Conservation (phyloP, 2,329 filamentous ascomycete genomes). For the Ophiostoma populinum region DNA sequence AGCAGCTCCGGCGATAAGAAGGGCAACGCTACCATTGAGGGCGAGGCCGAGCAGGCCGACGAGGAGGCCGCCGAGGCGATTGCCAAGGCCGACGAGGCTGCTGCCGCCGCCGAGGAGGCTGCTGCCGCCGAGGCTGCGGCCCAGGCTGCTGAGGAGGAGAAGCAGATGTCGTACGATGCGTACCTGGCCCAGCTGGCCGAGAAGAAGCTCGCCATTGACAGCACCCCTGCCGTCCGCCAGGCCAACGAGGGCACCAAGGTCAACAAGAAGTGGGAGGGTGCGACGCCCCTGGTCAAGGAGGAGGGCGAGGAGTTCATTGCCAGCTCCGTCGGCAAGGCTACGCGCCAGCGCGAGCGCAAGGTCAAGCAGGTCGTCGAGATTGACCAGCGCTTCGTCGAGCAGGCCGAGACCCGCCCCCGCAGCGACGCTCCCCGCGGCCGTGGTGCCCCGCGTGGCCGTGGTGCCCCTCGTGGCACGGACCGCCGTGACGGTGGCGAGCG, state of each 20-base stretch:
- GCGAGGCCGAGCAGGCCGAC: constrained; percentile 71
- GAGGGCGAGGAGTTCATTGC: constrained; percentile 64
- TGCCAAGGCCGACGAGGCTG: constrained; percentile 69
- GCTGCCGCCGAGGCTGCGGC: constrained; percentile 15
- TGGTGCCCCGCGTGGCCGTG: constrained; percentile 29
- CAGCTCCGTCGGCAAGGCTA: constrained; percentile 55
- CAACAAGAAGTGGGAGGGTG: constrained; percentile 85
- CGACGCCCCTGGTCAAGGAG: constrained; percentile 52
- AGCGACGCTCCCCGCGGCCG: constrained; percentile 24
- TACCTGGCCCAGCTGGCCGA: constrained; percentile 59
- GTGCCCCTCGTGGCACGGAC: constrained; percentile 27
- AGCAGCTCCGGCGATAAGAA: constrained; percentile 71
- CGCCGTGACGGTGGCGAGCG: constrained; percentile 27
- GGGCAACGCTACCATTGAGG: constrained; percentile 70
- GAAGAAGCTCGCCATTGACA: constrained; percentile 60
- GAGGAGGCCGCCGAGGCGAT: constrained; percentile 85
- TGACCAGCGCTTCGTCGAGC: constrained; percentile 67
- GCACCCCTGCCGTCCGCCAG: constrained; percentile 56
- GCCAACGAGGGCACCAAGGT: constrained; percentile 79
- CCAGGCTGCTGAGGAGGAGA: constrained; percentile 56
- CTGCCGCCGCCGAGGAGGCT: constrained; percentile 30
- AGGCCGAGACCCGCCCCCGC: constrained; percentile 44
- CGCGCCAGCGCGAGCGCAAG: constrained; percentile 79
- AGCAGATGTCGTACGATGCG: constrained; percentile 75
- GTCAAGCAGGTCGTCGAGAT: constrained; percentile 81